Base-by-base conservation (phyloP, 2,329 filamentous ascomycete species). In the Chaetomiaceae sp. region DNA sequence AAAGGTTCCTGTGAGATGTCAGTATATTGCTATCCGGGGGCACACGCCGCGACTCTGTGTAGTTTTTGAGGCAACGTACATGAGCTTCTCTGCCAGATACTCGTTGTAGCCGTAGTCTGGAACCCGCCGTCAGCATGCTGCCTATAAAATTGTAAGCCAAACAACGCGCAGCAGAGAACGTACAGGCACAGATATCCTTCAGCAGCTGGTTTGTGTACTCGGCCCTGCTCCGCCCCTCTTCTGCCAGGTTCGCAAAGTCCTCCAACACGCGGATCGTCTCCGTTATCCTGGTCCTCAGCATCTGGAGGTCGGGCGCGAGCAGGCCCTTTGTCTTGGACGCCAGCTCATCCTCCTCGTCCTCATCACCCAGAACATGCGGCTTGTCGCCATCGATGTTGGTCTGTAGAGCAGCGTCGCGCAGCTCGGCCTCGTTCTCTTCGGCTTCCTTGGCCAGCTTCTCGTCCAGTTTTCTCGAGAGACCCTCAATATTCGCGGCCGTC, bases 401-500 rank as follows among this genome's bases (percentile, higher is more conserved):
- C 73, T 96, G 91, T 69, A 97, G 71, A 8, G 89, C 88, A 40
- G 82, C 84, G 61, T 96, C 89, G 66, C 91, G 83, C 67, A 97
- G 74, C 69, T 99, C 94, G 31, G 86, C 87, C 63, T 91, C 84
- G 22, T 89, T 90, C 58, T 91, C 89, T 22, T 85, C 90, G 17
- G 86, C 89, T 59, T 96, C 89, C 56, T 87, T 80, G 40, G 88
- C 87, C 66, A 81, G 76, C 66, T 94, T 77, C 65, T 82, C 77
- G 68, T 99, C 92, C 53, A 99, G 73, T 69, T 91, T 92, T 63
- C 84, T 80, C 51, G 92, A 91, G 52, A 99, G 75, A 54, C 94
- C 94, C 64, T 87, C 94, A 59, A 99, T 97, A 71, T 99, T 99
- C 58, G 94, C 94, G 1, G 91, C 91, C 47, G 90, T 99, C 61